These are phyloP conservation scores for Polychytrium aggregatum DNA, from an alignment of 192 early-diverging fungal species.

Conservation along the genomic window DNA sequence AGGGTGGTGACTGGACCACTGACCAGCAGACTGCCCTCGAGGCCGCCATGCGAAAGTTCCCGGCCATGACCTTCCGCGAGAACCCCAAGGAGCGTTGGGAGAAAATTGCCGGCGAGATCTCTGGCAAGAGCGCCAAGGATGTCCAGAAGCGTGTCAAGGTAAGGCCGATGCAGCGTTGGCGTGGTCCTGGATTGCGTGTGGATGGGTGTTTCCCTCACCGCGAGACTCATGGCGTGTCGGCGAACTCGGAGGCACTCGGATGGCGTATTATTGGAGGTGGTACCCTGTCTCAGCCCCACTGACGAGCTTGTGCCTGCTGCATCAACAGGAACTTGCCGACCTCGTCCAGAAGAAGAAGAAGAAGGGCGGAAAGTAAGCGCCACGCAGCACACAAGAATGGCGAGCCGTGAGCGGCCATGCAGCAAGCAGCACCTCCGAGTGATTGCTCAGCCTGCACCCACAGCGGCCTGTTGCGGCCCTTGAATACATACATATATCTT, in stretches of 20 bases:
- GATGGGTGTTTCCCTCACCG: too few relatives aligned
- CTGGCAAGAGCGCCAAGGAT: slow-evolving; percentile 35
- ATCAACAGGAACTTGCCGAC: slow-evolving; percentile 22
- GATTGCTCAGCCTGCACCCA: too few relatives aligned
- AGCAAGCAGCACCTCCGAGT: too few relatives aligned
- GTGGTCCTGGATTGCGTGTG: background rate
- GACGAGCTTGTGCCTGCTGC: background rate
- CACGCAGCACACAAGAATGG: too few relatives aligned
- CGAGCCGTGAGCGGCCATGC: too few relatives aligned
- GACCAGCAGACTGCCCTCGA: slow-evolving; percentile 35
- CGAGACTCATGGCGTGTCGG: too few relatives aligned
- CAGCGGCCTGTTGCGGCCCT: too few relatives aligned
- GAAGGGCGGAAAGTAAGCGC: too few relatives aligned
- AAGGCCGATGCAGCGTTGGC: background rate
- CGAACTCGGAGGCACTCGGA: too few relatives aligned
- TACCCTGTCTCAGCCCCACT: too few relatives aligned
- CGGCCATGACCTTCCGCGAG: slow-evolving; percentile 20
- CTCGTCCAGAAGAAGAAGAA: slow-evolving; percentile 29
- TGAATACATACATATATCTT: too few relatives aligned
- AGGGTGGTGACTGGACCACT: slow-evolving; percentile 25
- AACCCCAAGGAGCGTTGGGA: slow-evolving; percentile 37
- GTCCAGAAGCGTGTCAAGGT: slow-evolving; percentile 38
- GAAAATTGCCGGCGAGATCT: slow-evolving; percentile 31
- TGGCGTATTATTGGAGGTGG: too few relatives aligned
- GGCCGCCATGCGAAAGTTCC: slow-evolving; percentile 30